phyloP scores from a whole-genome alignment of 257 asterid genomes.

The Przewalskia tangutica region DNA sequence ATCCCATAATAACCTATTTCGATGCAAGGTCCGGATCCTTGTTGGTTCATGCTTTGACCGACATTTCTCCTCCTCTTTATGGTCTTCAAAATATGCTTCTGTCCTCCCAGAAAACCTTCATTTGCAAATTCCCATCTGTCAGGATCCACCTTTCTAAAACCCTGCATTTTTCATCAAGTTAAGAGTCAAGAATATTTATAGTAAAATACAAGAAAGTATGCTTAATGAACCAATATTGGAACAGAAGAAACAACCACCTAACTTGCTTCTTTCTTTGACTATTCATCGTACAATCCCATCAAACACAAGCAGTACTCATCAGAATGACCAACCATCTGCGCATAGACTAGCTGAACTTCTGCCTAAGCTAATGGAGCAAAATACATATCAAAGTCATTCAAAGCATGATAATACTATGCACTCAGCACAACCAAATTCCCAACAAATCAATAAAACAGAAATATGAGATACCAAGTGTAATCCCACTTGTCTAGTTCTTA shows the following conservation, averaged over 20 bases:
- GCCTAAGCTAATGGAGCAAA: conserved; percentile 3
- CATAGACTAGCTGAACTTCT: conserved; percentile 7
- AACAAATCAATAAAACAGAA: neutral
- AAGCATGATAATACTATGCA: neutral
- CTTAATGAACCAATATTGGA: conserved; percentile 5
- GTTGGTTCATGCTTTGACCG: conserved; percentile 24
- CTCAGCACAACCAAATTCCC: neutral
- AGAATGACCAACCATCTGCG: conserved; percentile 19
- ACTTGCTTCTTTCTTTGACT: conserved; percentile 30
- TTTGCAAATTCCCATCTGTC: conserved; percentile 95
- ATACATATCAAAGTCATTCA: neutral
- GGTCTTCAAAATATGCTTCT: conserved; percentile 76
- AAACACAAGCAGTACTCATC: conserved; percentile 41
- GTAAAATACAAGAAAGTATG: neutral
- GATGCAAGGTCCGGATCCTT: conserved; percentile 37
- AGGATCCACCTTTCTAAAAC: conserved; percentile 82
- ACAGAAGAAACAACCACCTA: conserved; percentile 29
- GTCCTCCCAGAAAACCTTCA: conserved; percentile 86
- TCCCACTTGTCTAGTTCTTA: no score
- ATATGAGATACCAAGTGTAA: neutral
- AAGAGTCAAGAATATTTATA: neutral
- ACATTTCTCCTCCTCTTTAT: conserved; percentile 68
- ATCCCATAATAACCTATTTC: conserved; percentile 55
- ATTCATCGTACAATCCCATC: conserved; percentile 19
- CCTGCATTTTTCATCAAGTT: conserved; percentile 37